Base-by-base conservation (phyloP, 129 eudicot species). In the Silybum marianum region DNA sequence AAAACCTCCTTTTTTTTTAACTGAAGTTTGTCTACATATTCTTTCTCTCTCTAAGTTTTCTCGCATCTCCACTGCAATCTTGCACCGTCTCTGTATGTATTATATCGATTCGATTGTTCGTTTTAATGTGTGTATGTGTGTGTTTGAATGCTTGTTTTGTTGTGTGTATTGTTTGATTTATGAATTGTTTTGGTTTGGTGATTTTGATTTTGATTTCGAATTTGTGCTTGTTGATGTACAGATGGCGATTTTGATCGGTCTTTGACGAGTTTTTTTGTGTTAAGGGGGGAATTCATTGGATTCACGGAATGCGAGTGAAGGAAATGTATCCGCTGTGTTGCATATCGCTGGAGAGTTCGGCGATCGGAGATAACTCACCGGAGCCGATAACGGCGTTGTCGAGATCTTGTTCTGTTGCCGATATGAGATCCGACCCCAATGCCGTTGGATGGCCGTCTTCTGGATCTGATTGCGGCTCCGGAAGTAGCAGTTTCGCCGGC, bases 301-400 rank as follows among this genome's bases (percentile, higher is more conserved):
- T 42, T 40, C 4, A 14, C 39, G 34, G 28, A 87, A 91, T 93
- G 98, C 98, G 97, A 67, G 95, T 91, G 51, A 94, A 85, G 81
- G 92, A 89, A 69, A 87, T 91, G 98, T 89, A 91, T 82, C 98
- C 98, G 32, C 78, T 91, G 88, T 72, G 98, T 85, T 70, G 92
- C 78, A 84, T 94, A 46, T 82, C 98, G 42, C 78, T 91, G 7
- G 97, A 94, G 71, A 79, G 86, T 48, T 84, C 88, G 6, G 78
- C 88, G 72, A 87, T 87, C 89, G 98, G 97, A 3, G 90, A 87
- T 69, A 80, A 87, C 69, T 88, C 95, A 54, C 92, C 97, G 86
- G 97, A 94, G 84, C 90, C 86, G 79, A 63, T 80, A 21, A 83
- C 87, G 84, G 62, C 88, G 16, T 86, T 92, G 30, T 78, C 88